Percentiles rank a stretch among this genome's conserved stretches.
phyloP scores from a whole-genome alignment of 495 filamentous ascomycete genomes.

The Talaromyces stipitatus region DNA sequence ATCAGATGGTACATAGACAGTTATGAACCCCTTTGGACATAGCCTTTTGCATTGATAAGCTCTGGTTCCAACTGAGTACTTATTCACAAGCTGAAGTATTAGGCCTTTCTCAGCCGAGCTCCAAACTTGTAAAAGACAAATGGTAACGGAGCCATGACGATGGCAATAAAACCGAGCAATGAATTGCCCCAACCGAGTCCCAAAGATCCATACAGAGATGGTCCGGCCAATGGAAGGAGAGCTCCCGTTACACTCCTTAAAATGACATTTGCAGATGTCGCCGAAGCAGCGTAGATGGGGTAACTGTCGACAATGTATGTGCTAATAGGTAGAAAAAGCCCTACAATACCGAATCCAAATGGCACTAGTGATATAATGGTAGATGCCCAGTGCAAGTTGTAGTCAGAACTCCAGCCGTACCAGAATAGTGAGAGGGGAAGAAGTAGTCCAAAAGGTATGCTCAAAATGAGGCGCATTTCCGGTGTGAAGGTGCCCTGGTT shows the following conservation, averaged over 20 bases:
- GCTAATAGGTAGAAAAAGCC: slow-evolving; percentile 43
- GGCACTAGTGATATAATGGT: slow-evolving; percentile 21
- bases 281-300: slow-evolving; percentile 40
- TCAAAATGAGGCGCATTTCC: slow-evolving; percentile 18
- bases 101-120: slow-evolving; percentile 9
- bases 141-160: slow-evolving; percentile 29
- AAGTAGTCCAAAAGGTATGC: slow-evolving; percentile 6
- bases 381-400: background rate
- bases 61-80: too few relatives aligned
- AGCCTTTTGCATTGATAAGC: background rate
- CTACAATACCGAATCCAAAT: slow-evolving; percentile 42
- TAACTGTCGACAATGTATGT: slow-evolving; percentile 56
- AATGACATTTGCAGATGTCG: slow-evolving; percentile 28
- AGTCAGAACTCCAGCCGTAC: slow-evolving; percentile 43
- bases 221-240: slow-evolving; percentile 31
- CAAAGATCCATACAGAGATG: slow-evolving; percentile 26
- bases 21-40: background rate
- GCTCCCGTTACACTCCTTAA: slow-evolving; percentile 30
- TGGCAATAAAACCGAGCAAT: slow-evolving; percentile 33
- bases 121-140: slow-evolving; percentile 20
- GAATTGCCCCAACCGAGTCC: slow-evolving; percentile 40
- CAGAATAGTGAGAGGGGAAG: slow-evolving; percentile 51
- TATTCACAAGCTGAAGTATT: too few relatives aligned
- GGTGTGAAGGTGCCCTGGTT: slow-evolving; percentile 12
- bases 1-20: background rate